Evolutionary conservation across 257 asterid genomes (phyloP), one percentile per base, ranked within the genome.

Genomic region (Fraxinus americana): DNA sequence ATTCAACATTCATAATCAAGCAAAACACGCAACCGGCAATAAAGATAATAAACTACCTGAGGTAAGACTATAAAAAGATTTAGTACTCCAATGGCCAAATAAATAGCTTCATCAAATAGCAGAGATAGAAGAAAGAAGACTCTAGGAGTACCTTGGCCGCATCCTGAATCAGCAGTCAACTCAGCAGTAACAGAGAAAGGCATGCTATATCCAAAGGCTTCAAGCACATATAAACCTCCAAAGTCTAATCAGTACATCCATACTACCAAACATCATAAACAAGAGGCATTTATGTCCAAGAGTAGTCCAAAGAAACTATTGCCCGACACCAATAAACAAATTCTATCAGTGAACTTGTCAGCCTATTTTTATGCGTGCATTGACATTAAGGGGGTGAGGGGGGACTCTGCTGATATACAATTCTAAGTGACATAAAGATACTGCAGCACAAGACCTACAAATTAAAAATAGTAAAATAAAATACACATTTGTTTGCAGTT

Each of bases 101-200:
- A 23, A 19, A 17, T 7, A 59, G 67, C 32, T 61, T 65, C 63
- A 21, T 39, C 39, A 50, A 57, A 72, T 38, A 75, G 65, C 76
- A 77, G 83, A 78, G 72, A 71, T 34, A 19, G 67, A 69, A 71
- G 34, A 71, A 72, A 34, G 50, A 59, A 38, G 72, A 71, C 13
- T n/a, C 67, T 73, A 73, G 8, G 52, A 19, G 63, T 85, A 96
- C 99, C 99, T 96, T 96, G 99, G 57, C 99, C 99, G 72, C 99
- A 97, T 71, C 99, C 99, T 43, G 94, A 87, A 90, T 96, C 99
- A 69, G 99, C 99, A 79, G 98, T 96, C 84, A 96, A 77, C 87
- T 93, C 99, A 7, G 98, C 97, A 5, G 98, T 93, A 82, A 96
- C 89, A 67, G 98, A 94, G 84, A 96, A 96, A 71, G 98, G 99